Evolutionary conservation across 345 rosid species (phyloP), one percentile per base, ranked within the genome.

Genomic region (Acer campestre): DNA sequence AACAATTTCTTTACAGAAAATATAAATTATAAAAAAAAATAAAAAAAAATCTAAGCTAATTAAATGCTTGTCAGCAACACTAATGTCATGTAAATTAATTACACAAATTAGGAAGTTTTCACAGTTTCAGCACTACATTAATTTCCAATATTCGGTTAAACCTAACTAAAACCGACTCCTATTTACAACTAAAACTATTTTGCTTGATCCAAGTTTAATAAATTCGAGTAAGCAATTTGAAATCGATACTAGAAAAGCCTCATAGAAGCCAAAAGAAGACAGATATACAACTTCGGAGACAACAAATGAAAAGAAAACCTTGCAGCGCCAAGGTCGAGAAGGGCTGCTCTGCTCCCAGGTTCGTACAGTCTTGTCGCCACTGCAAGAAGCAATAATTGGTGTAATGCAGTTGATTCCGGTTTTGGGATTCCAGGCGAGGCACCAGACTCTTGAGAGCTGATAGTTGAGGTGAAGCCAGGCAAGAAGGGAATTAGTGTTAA

Each of bases 331-430:
- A 66, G 91, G 81, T 75, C 82, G 80, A 80, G 94, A 80, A 70
- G 91, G 86, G 23, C 86, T 77, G 53, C 67, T 83, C 74, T 79
- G 88, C 84, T 94, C 92, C 99, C 98, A 95, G 88, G 92, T 89
- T 73, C 97, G 88, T n/a, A 90, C 95, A 11, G 97, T 93, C 85
- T 87, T 92, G 70, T 94, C 99, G 78, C 95, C 99, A 76, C 98
- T 92, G 66, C 97, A 91, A 18, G 97, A 94, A 72, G 99, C 98
- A n/a, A 95, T 81, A 61, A 91, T 65, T 35, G 85, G 75, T 8
- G 88, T 85, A 48, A 83, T 80, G 2, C 82, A 86, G 55, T 80
- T 80, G 65, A 62, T 68, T n/a, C 81, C 85, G 27, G 89, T 78
- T 48, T 85, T 84, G 0, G 98, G 98, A 72, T 91, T 92, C 99